Evolutionary conservation across 306 rosid species (phyloP).

Genomic region (Vachellia collinsii): DNA sequence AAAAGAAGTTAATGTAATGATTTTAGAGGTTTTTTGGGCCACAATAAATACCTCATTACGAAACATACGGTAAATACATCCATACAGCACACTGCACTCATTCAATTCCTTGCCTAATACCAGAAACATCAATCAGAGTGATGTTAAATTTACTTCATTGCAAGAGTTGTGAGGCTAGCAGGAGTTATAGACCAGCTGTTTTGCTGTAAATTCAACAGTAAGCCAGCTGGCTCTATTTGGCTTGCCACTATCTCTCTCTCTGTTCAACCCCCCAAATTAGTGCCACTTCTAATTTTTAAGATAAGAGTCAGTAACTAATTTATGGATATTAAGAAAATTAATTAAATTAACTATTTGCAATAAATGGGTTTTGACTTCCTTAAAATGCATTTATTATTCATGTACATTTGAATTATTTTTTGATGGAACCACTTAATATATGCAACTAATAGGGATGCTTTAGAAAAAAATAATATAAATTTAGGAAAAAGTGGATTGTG

Average conservation of each 20-base stretch:
- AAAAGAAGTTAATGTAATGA: slow-evolving; percentile 44
- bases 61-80: background rate
- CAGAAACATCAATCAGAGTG: background rate
- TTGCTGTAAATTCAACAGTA: slow-evolving; percentile 40
- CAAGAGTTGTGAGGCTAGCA: slow-evolving; percentile 34
- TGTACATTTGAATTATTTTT: no score
- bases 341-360: no score
- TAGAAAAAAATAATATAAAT: no score
- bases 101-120: background rate
- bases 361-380: no score
- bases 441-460: no score
- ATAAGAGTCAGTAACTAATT: no score
- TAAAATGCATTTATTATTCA: no score
- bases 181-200: slow-evolving; percentile 34
- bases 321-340: no score
- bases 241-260: background rate
- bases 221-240: slow-evolving; percentile 40
- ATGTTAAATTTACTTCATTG: background rate
- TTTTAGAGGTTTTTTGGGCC: slow-evolving; percentile 28
- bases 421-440: no score
- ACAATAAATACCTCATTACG: background rate
- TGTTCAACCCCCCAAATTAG: no score
- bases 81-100: background rate
- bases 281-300: no score
- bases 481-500: no score